These are phyloP conservation scores for Hyphopichia khmerensis DNA, from an alignment of 1,139 yeast species.

Conservation along the genomic window DNA sequence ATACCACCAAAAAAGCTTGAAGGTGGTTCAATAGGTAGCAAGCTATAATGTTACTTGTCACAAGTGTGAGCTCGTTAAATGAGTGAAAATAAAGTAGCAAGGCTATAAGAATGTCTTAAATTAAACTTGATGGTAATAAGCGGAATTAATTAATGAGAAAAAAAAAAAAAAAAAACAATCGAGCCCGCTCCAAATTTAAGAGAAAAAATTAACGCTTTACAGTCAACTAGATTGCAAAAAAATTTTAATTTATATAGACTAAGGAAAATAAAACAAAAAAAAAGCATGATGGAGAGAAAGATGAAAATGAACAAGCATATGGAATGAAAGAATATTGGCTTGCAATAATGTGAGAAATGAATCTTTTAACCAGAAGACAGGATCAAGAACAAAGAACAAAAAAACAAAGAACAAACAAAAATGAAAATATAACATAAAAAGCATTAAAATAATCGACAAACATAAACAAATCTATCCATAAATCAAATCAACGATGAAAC, in stretches of 20 bases:
- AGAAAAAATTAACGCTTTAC: not conserved
- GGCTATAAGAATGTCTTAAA: too few relatives aligned
- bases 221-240: not conserved
- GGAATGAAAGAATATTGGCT: not conserved
- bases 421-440: not conserved
- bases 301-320: not conserved
- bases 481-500: slow-evolving; percentile 58
- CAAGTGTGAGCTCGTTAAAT: too few relatives aligned
- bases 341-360: not conserved
- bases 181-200: too few relatives aligned
- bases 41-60: too few relatives aligned
- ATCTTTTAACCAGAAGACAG: too few relatives aligned
- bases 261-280: too few relatives aligned
- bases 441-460: not conserved
- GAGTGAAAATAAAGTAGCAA: too few relatives aligned
- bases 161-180: not conserved
- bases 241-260: not conserved
- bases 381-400: not conserved
- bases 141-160: not conserved
- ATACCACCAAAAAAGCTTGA: too few relatives aligned
- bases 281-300: too few relatives aligned
- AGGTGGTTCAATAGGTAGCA: too few relatives aligned
- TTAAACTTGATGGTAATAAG: not conserved
- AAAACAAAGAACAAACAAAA: not conserved
- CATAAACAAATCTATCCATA: slow-evolving; percentile 40